phyloP scores from a whole-genome alignment of 192 early-diverging fungal species.

The Podila clonocystis region DNA sequence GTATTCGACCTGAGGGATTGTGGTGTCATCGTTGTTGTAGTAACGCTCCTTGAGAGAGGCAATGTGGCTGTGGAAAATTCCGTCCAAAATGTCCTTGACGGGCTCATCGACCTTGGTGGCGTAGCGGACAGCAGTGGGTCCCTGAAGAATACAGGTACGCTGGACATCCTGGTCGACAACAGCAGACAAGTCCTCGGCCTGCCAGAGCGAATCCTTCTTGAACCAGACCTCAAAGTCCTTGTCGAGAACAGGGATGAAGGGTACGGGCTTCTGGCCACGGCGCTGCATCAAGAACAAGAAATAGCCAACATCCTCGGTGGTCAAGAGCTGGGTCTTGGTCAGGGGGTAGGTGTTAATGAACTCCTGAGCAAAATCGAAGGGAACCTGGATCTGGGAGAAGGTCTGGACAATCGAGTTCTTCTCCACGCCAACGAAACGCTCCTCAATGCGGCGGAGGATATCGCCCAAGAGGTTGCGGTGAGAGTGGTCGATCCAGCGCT shows the following conservation, averaged over 20 bases:
- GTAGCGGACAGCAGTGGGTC: slow-evolving; percentile 83
- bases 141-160: slow-evolving; percentile 89
- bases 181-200: slow-evolving; percentile 86
- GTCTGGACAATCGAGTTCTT: slow-evolving; percentile 70
- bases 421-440: slow-evolving; percentile 79
- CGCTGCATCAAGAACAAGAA: slow-evolving; percentile 79
- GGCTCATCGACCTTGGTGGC: slow-evolving; percentile 82
- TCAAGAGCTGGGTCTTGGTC: slow-evolving; percentile 76
- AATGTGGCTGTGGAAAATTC: slow-evolving; percentile 85
- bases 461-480: slow-evolving; percentile 78
- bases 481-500: slow-evolving; percentile 83
- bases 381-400: slow-evolving; percentile 70
- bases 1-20: slow-evolving; percentile 84
- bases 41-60: slow-evolving; percentile 74
- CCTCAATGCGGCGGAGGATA: slow-evolving; percentile 86
- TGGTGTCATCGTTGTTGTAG: slow-evolving; percentile 68
- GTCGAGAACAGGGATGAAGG: slow-evolving; percentile 89
- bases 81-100: slow-evolving; percentile 87
- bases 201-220: slow-evolving; percentile 92
- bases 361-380: slow-evolving; percentile 68
- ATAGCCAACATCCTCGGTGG: slow-evolving; percentile 86
- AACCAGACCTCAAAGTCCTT: slow-evolving; percentile 90
- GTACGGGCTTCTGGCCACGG: slow-evolving; percentile 88
- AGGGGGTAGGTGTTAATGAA: slow-evolving; percentile 78
- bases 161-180: slow-evolving; percentile 87